phyloP scores from a whole-genome alignment of 2,329 filamentous ascomycete genomes.

The Chaetoscypha palmicola region DNA sequence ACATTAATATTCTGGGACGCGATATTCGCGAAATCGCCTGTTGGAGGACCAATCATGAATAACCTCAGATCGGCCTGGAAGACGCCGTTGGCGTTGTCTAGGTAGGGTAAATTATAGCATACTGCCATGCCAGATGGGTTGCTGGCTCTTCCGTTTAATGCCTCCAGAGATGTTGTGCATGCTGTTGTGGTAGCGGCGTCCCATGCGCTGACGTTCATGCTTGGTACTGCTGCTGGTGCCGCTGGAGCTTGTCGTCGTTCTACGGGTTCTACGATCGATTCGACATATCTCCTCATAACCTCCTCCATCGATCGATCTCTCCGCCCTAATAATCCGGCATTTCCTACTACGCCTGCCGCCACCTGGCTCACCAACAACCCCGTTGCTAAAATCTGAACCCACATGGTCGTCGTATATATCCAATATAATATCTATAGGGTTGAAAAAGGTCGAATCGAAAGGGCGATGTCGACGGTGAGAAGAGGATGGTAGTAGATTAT shows the following conservation, averaged over 20 bases:
- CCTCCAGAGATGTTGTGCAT: slow-evolving; percentile 50
- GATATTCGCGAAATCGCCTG: slow-evolving; percentile 46
- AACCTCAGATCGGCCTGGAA: slow-evolving; percentile 74
- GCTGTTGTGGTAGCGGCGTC: slow-evolving; percentile 47
- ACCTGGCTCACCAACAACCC: slow-evolving; percentile 25
- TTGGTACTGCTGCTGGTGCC: slow-evolving; percentile 8
- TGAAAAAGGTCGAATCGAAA: slow-evolving; percentile 1
- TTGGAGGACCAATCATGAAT: slow-evolving; percentile 58
- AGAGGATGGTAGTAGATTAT: slow-evolving; percentile 10
- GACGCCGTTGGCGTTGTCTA: slow-evolving; percentile 59
- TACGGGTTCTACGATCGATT: slow-evolving; percentile 27
- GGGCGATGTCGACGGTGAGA: slow-evolving; percentile 6
- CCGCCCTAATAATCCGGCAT: slow-evolving; percentile 21
- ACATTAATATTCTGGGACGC: slow-evolving; percentile 47
- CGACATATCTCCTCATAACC: slow-evolving; percentile 27
- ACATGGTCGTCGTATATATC: slow-evolving; percentile 15
- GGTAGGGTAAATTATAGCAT: slow-evolving; percentile 73
- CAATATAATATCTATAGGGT: neutral
- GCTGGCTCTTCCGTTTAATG: slow-evolving; percentile 47
- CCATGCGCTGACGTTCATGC: slow-evolving; percentile 48
- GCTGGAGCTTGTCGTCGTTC: slow-evolving; percentile 22
- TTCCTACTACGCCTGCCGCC: slow-evolving; percentile 20
- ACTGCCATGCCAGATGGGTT: slow-evolving; percentile 73
- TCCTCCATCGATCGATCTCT: slow-evolving; percentile 24
- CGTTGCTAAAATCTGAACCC: slow-evolving; percentile 13